phyloP scores from a whole-genome alignment of 148 eudicot species.

The Camellia japonica region DNA sequence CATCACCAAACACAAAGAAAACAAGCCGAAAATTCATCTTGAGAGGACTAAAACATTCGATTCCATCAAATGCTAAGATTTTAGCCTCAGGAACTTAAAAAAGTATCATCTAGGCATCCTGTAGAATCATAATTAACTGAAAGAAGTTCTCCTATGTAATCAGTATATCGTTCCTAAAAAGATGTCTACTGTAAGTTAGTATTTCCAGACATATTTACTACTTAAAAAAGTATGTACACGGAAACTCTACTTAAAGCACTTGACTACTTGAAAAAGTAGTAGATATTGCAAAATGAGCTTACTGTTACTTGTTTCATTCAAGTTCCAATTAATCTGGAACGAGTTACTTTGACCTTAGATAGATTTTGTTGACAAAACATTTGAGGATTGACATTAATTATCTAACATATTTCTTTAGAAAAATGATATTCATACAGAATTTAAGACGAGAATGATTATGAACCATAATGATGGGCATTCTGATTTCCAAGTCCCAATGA shows the following conservation, averaged over 20 bases:
- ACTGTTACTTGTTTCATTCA: neutral
- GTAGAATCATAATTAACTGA: constrained; percentile 1
- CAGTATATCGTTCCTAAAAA: neutral
- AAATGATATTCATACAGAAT: too few species aligned
- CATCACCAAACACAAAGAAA: neutral
- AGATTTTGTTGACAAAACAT: neutral
- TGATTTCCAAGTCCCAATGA: too few species aligned
- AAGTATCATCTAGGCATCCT: neutral
- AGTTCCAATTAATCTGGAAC: neutral
- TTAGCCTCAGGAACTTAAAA: neutral
- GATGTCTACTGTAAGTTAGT: neutral
- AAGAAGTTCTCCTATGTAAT: neutral
- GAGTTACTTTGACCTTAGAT: neutral
- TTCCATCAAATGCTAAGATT: neutral
- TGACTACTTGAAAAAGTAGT: neutral
- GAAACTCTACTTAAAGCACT: neutral
- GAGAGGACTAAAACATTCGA: too few species aligned
- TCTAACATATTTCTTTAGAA: neutral
- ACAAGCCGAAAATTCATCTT: neutral
- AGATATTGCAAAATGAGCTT: neutral
- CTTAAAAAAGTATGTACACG: neutral
- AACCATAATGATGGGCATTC: too few species aligned
- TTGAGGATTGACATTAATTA: neutral
- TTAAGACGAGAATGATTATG: too few species aligned
- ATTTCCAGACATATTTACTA: neutral